Percentiles rank a stretch among this genome's conserved stretches.
Evolutionary conservation across 176 grass and related monocot species (phyloP).

Genomic region (Secale cereale): DNA sequence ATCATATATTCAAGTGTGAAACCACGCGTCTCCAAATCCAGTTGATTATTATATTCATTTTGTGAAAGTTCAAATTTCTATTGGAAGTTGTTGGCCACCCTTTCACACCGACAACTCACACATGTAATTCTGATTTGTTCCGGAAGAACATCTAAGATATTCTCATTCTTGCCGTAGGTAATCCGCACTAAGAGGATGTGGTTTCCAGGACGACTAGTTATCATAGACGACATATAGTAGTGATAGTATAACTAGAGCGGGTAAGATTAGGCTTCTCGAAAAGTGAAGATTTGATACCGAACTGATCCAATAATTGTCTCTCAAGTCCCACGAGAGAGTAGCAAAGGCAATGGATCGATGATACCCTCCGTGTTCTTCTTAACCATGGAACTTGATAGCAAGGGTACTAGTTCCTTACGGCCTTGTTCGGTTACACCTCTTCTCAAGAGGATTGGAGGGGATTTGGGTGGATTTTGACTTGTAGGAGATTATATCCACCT

Average conservation of each 20-base stretch:
- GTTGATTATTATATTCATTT: not conserved
- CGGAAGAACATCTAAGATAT: not conserved
- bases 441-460: no score
- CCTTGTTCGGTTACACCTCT: no score
- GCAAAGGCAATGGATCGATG: not conserved
- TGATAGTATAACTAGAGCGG: not conserved
- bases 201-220: not conserved
- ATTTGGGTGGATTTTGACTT: no score
- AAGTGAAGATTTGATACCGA: slow-evolving; percentile 11
- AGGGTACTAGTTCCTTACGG: not conserved
- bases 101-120: not conserved
- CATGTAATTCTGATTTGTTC: not conserved
- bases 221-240: not conserved
- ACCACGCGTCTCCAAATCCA: not conserved
- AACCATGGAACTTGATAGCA: not conserved
- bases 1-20: not conserved
- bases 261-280: not conserved
- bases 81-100: not conserved
- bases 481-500: no score
- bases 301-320: not conserved
- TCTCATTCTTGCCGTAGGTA: not conserved
- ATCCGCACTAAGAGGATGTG: not conserved
- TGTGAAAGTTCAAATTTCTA: not conserved
- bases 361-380: not conserved
- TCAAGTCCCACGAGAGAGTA: not conserved